Conservation (phyloP, 2,329 filamentous ascomycete species). For the Sclerotinia glacialis region DNA sequence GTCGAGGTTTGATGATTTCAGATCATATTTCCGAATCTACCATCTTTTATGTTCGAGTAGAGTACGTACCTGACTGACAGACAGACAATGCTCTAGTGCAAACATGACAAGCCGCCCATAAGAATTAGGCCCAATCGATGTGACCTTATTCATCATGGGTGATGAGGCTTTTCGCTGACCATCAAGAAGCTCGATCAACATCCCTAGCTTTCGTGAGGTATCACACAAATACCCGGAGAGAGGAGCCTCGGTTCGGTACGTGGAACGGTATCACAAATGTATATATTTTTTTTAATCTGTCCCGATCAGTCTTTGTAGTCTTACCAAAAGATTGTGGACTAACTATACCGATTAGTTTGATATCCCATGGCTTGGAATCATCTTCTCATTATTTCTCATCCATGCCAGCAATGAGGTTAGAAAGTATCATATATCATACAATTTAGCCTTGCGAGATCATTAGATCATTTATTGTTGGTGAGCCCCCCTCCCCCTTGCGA, state of each 20-base stretch:
- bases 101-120: not conserved
- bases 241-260: slow-evolving; percentile 13
- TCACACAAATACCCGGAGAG: slow-evolving; percentile 16
- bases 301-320: not conserved
- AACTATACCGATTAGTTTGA: not conserved
- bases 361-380: not conserved
- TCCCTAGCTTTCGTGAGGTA: not conserved
- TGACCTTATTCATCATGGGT: slow-evolving; percentile 4
- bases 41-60: not conserved
- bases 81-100: not conserved
- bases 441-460: not conserved
- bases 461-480: not conserved
- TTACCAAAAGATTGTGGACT: not conserved
- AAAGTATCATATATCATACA: not conserved
- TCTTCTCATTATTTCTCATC: not conserved
- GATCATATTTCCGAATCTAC: not conserved
- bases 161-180: not conserved
- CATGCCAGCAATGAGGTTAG: not conserved
- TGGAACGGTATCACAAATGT: slow-evolving; percentile 11
- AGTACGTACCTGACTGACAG: slow-evolving; percentile 1
- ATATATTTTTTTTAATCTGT: not conserved
- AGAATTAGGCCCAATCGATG: not conserved
- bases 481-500: not conserved
- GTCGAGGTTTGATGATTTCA: not conserved
- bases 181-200: slow-evolving; percentile 9